Percentiles rank a stretch among this genome's conserved stretches.
Evolutionary conservation across 768 basidiomycete species (phyloP).

Genomic region (Boletus tomentosulus): DNA sequence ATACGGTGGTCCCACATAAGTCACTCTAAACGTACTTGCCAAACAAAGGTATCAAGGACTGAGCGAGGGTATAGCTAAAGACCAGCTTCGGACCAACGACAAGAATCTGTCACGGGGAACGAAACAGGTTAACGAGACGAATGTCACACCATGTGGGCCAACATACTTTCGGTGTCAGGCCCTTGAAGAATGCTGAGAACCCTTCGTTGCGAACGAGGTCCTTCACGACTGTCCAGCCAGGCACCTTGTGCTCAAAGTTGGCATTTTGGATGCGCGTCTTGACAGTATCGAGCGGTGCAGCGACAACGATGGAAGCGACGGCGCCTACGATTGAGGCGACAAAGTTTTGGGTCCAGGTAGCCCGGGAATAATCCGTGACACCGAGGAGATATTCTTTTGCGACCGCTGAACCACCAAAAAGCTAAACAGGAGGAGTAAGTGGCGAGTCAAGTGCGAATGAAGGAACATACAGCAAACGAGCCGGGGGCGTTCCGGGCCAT

Average conservation of each 20-base stretch:
- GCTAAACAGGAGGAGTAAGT: constrained; percentile 42
- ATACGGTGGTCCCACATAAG: neutral
- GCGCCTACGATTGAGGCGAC: constrained; percentile 93
- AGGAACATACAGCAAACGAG: constrained; percentile 77
- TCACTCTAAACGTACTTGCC: constrained; percentile 67
- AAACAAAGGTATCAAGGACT: constrained; percentile 91
- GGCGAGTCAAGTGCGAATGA: neutral
- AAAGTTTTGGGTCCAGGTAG: constrained; percentile 98
- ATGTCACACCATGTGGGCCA: constrained; percentile 7
- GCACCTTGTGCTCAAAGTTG: constrained; percentile 85
- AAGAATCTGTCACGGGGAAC: constrained; percentile 55
- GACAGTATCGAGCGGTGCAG: constrained; percentile 92
- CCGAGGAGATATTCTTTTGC: constrained; percentile 93
- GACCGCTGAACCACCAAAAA: constrained; percentile 93
- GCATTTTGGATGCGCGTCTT: constrained; percentile 99
- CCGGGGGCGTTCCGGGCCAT: constrained; percentile 97
- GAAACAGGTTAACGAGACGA: neutral
- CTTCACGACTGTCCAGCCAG: constrained; percentile 74
- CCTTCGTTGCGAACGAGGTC: constrained; percentile 91
- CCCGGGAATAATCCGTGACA: constrained; percentile 84
- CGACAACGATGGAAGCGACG: constrained; percentile 91
- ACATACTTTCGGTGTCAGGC: constrained; percentile 88
- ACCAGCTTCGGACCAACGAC: constrained; percentile 98
- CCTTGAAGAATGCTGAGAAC: constrained; percentile 85
- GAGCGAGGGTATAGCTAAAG: constrained; percentile 96